Conservation (phyloP, 2,329 filamentous ascomycete species). For the Pseudogymnoascus sp. region DNA sequence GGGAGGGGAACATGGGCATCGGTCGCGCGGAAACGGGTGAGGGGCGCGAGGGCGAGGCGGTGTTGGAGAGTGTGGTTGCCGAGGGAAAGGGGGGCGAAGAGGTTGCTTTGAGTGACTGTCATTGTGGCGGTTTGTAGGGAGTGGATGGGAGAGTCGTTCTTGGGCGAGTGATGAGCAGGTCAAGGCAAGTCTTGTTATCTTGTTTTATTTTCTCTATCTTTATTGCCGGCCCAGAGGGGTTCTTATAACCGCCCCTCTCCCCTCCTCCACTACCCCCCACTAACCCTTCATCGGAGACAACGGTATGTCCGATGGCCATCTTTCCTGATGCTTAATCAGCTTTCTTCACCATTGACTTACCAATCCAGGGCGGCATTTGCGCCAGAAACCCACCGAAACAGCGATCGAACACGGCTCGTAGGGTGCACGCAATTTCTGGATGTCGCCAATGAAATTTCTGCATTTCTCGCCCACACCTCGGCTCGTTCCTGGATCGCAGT, state of each 20-base stretch:
- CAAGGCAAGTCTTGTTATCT: not conserved
- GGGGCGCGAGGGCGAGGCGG: slow-evolving; percentile 47
- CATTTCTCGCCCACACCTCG: slow-evolving; percentile 1
- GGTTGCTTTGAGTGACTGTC: slow-evolving; percentile 16
- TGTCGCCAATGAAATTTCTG: slow-evolving; percentile 10
- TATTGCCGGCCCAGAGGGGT: not conserved
- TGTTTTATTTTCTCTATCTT: not conserved
- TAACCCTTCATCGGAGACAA: not conserved
- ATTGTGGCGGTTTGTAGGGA: not conserved
- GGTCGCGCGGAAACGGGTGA: slow-evolving; percentile 46
- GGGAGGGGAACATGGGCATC: slow-evolving; percentile 39
- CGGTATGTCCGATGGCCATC: not conserved
- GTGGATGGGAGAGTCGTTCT: not conserved
- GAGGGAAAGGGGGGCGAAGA: slow-evolving; percentile 39
- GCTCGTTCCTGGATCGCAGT: not conserved
- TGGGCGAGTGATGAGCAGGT: not conserved
- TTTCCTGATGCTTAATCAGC: not conserved
- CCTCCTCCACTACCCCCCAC: not conserved
- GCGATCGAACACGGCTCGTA: not conserved
- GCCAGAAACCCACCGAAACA: slow-evolving; percentile 2
- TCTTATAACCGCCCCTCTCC: not conserved
- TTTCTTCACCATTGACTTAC: not conserved
- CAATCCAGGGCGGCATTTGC: not conserved
- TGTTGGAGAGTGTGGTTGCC: slow-evolving; percentile 37
- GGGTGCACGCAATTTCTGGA: not conserved